Evolutionary conservation across 768 basidiomycete species (phyloP).

Genomic region (Amanita pseudoporphyria): DNA sequence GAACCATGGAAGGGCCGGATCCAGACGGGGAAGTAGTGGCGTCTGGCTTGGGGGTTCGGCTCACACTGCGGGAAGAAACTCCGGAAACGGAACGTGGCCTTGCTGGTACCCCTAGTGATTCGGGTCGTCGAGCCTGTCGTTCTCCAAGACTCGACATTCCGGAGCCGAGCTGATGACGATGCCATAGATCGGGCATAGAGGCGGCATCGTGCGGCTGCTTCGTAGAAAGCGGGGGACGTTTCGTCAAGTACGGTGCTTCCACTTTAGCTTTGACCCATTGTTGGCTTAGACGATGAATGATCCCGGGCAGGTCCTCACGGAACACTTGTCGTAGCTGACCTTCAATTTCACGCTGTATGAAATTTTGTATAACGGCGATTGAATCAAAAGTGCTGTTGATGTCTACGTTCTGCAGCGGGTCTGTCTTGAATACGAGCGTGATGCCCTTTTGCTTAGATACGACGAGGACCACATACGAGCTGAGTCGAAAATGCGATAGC

Average conservation of each 20-base stretch:
- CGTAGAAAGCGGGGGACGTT: constrained; percentile 32
- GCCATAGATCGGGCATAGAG: constrained; percentile 31
- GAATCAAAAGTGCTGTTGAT: constrained; percentile 98
- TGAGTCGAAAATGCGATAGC: constrained; percentile 89
- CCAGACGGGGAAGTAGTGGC: too few species aligned
- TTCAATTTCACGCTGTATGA: constrained; percentile 96
- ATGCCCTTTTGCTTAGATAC: constrained; percentile 97
- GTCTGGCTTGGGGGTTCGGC: constrained; percentile 17
- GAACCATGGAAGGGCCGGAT: too few species aligned
- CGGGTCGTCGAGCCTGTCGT: constrained; percentile 17
- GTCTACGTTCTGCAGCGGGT: constrained; percentile 95
- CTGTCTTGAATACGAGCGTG: constrained; percentile 98
- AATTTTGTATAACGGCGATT: constrained; percentile 95
- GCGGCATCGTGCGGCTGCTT: constrained; percentile 26
- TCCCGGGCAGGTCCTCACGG: constrained; percentile 90
- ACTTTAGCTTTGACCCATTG: constrained; percentile 94
- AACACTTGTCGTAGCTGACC: constrained; percentile 98
- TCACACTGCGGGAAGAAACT: constrained; percentile 25
- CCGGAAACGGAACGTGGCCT: constrained; percentile 33
- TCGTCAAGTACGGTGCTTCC: constrained; percentile 78
- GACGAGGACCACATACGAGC: constrained; percentile 94
- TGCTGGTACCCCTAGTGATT: constrained; percentile 14
- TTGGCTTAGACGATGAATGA: constrained; percentile 93
- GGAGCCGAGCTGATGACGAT: constrained; percentile 11
- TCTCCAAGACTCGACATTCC: constrained; percentile 10